These are phyloP conservation scores for Fulvia fulva DNA, from an alignment of 2,329 filamentous ascomycete genomes.

Conservation along the genomic window DNA sequence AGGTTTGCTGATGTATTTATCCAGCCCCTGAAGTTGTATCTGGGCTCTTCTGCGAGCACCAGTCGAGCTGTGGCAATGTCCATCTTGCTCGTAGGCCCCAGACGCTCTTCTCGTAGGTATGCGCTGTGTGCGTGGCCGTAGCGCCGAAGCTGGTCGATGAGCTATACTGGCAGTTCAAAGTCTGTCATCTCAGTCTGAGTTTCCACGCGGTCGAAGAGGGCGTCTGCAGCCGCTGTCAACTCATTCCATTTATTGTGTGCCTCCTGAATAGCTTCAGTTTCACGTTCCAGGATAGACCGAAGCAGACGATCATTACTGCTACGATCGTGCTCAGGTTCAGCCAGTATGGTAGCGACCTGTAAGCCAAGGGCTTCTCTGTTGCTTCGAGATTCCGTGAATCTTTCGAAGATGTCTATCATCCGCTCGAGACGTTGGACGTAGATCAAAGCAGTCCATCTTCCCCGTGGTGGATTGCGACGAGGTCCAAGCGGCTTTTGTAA, in stretches of 20 bases:
- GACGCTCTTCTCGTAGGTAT: background rate
- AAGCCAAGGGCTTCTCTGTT: background rate
- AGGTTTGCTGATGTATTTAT: background rate
- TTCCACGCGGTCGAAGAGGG: background rate
- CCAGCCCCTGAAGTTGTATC: background rate
- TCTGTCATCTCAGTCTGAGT: background rate
- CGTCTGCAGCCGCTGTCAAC: background rate
- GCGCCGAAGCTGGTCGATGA: background rate
- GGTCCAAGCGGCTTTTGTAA: background rate
- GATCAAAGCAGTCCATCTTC: background rate
- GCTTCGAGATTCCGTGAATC: background rate
- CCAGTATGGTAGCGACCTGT: background rate
- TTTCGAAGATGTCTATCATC: background rate
- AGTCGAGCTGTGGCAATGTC: background rate
- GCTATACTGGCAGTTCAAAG: background rate
- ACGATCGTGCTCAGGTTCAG: background rate
- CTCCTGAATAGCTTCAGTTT: background rate
- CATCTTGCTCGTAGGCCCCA: background rate
- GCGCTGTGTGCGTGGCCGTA: background rate
- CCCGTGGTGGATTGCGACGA: background rate
- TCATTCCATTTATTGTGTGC: background rate
- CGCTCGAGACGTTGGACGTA: background rate
- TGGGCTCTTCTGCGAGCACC: background rate
- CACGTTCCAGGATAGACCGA: background rate
- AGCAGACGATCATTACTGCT: background rate